A percentile compares a stretch with the other conserved stretches of the same genome.
These are phyloP conservation scores for Coriolopsis trogii DNA, from an alignment of 1,284 basidiomycete genomes.

Conservation along the genomic window DNA sequence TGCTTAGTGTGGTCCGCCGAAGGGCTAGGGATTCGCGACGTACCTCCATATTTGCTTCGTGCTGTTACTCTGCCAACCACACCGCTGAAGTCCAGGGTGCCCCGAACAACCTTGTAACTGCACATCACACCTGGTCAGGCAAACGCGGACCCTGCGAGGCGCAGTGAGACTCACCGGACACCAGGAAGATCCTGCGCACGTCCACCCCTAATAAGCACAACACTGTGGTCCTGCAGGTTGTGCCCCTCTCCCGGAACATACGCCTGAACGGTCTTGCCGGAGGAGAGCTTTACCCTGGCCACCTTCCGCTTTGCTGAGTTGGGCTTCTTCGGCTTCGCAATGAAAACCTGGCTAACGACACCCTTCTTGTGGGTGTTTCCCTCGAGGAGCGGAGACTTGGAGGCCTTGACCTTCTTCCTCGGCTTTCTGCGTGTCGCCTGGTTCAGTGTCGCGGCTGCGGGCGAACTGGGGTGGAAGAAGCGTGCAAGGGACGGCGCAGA, in stretches of 20 bases:
- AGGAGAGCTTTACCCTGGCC: slow-evolving; percentile 90
- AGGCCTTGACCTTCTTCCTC: slow-evolving; percentile 51
- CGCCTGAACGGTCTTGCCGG: slow-evolving; percentile 88
- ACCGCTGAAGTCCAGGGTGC: slow-evolving; percentile 89
- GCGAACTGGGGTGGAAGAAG: slow-evolving; percentile 67
- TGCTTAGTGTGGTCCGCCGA: not conserved
- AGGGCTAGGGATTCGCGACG: slow-evolving; percentile 31
- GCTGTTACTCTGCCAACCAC: slow-evolving; percentile 85
- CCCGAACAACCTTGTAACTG: slow-evolving; percentile 96
- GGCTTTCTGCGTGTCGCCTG: slow-evolving; percentile 73
- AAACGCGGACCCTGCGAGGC: not conserved
- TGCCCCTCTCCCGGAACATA: slow-evolving; percentile 99
- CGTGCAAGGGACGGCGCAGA: slow-evolving; percentile 34
- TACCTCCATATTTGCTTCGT: slow-evolving; percentile 94
- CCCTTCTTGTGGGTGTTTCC: slow-evolving; percentile 87
- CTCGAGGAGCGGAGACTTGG: slow-evolving; percentile 80
- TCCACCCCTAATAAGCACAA: slow-evolving; percentile 93
- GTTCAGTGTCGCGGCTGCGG: slow-evolving; percentile 73
- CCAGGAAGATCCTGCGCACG: slow-evolving; percentile 97
- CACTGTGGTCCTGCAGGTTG: slow-evolving; percentile 97
- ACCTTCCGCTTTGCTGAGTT: slow-evolving; percentile 99
- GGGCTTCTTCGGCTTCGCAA: slow-evolving; percentile 94
- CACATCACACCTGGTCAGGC: slow-evolving; percentile 4
- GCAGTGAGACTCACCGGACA: slow-evolving; percentile 71
- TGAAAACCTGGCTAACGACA: slow-evolving; percentile 85